Percentiles rank a stretch among this genome's conserved stretches.
These are phyloP conservation scores for Komagataella pseudopastoris DNA, from an alignment of 805 yeast genomes.

Conservation along the genomic window DNA sequence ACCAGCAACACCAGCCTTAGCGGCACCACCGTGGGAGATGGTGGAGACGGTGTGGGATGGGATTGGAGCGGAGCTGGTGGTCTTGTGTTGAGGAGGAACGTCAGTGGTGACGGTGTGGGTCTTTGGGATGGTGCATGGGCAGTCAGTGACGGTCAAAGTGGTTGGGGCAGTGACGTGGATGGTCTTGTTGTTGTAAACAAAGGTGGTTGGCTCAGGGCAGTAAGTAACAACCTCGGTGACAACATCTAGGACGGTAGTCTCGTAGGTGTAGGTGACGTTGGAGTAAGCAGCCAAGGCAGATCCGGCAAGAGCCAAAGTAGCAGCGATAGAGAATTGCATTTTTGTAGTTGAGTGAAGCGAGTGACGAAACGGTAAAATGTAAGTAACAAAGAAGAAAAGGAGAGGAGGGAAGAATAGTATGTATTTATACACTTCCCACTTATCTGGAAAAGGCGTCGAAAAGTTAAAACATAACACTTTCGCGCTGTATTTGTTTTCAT, in stretches of 20 bases:
- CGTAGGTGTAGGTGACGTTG: slow-evolving; percentile 30
- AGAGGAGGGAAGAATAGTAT: background rate
- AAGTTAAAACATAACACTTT: background rate
- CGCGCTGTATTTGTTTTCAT: background rate
- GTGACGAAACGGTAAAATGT: slow-evolving; percentile 8
- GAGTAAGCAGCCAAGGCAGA: slow-evolving; percentile 33
- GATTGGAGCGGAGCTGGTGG: slow-evolving; percentile 5
- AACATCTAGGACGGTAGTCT: slow-evolving; percentile 30
- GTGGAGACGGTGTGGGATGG: slow-evolving; percentile 11
- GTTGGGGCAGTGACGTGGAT: slow-evolving; percentile 68
- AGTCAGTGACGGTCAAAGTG: slow-evolving; percentile 75
- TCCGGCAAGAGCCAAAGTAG: slow-evolving; percentile 19
- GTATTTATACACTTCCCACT: background rate
- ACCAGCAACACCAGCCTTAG: slow-evolving; percentile 24
- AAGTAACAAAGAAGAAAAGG: slow-evolving; percentile 3
- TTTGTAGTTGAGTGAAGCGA: slow-evolving; percentile 14
- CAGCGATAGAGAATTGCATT: slow-evolving; percentile 23
- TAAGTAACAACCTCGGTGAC: slow-evolving; percentile 68
- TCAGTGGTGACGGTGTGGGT: slow-evolving; percentile 12
- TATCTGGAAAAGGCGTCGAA: background rate
- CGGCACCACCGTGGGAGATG: slow-evolving; percentile 17
- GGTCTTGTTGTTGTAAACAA: slow-evolving; percentile 53
- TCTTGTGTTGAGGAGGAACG: slow-evolving; percentile 2
- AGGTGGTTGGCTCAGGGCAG: slow-evolving; percentile 66
- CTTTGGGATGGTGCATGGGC: slow-evolving; percentile 56